Evolutionary conservation across 2,329 filamentous ascomycete species (phyloP).

Genomic region (Colletotrichum scovillei): DNA sequence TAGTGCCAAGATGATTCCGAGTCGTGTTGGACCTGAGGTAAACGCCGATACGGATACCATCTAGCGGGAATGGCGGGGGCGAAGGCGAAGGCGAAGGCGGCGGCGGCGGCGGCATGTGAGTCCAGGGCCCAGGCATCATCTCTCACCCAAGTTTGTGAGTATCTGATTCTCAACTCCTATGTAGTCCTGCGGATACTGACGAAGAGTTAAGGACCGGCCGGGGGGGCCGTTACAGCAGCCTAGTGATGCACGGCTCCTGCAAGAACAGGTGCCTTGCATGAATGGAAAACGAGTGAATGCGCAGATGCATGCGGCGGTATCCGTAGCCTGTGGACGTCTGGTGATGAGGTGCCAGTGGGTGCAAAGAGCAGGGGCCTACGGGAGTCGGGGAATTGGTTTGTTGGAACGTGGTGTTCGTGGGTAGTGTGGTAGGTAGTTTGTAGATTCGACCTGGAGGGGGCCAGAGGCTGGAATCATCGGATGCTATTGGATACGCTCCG

Average conservation of each 20-base stretch:
- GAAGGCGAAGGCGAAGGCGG: neutral
- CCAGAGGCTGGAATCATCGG: neutral
- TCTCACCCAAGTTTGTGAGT: neutral
- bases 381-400: neutral
- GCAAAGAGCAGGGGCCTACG: neutral
- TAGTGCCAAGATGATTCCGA: neutral
- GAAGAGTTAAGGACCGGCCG: neutral
- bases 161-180: neutral
- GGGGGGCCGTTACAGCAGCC: neutral
- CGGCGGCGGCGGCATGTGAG: neutral
- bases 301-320: neutral
- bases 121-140: neutral
- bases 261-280: constrained; percentile 12
- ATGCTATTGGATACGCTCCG: neutral
- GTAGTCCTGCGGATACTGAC: neutral
- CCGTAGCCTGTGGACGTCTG: neutral
- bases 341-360: neutral
- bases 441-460: neutral
- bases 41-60: neutral
- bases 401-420: neutral
- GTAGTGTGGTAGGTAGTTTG: neutral
- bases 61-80: neutral
- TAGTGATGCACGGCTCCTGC: neutral
- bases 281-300: neutral
- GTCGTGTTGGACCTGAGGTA: neutral